A percentile compares a stretch with the other conserved stretches of the same genome.
These are phyloP conservation scores for Coffea eugenioides DNA, from an alignment of 257 asterid genomes.

Conservation along the genomic window DNA sequence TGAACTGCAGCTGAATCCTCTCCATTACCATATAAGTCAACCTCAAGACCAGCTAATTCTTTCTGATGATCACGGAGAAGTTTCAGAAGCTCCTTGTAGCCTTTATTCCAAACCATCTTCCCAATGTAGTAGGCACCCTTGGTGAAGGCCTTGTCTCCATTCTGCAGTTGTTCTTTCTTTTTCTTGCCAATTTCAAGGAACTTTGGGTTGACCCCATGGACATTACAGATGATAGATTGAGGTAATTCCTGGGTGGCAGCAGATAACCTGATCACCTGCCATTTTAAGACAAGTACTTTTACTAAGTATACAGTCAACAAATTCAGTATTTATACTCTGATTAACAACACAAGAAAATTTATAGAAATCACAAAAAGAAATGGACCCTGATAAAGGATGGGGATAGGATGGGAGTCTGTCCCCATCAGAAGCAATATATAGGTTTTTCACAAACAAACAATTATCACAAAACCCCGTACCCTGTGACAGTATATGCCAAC, in stretches of 20 bases:
- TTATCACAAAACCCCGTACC: constrained; percentile 38
- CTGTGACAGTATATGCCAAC: constrained; percentile 85
- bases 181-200: constrained; percentile 82
- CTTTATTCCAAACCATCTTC: constrained; percentile 96
- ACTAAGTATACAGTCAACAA: not conserved
- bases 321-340: not conserved
- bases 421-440: not conserved
- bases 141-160: constrained; percentile 51
- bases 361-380: not conserved
- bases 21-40: constrained; percentile 91
- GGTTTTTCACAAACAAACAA: not conserved
- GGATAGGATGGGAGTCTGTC: not conserved
- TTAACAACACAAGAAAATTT: not conserved
- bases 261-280: constrained; percentile 91
- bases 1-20: constrained; percentile 81
- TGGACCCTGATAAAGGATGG: not conserved
- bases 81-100: constrained; percentile 84
- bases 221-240: constrained; percentile 84
- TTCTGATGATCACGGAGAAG: constrained; percentile 75
- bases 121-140: constrained; percentile 95
- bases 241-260: constrained; percentile 99
- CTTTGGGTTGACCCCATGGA: constrained; percentile 95
- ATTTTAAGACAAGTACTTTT: constrained; percentile 14
- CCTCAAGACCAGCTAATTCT: constrained; percentile 66
- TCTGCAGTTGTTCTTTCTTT: constrained; percentile 61